Conservation (phyloP, 257 asterid genomes). For the Nicotiana obtusifolia region DNA sequence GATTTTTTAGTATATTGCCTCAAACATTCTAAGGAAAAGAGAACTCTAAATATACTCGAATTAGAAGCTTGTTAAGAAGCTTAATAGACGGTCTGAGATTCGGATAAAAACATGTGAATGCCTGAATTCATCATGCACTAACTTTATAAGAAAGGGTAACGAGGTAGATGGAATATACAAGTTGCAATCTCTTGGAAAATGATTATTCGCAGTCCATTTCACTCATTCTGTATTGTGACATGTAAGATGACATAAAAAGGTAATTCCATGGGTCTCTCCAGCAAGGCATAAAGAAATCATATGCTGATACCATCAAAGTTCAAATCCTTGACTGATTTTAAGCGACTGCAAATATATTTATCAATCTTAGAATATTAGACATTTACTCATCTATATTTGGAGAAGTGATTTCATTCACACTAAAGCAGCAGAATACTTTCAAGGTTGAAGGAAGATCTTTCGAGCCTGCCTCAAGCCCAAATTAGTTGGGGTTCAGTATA, state of each 20-base stretch:
- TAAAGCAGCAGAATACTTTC: neutral
- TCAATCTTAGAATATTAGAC: neutral
- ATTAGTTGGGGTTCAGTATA: neutral
- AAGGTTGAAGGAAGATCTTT: neutral
- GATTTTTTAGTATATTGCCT: neutral
- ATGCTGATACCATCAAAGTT: neutral
- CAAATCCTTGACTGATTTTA: neutral
- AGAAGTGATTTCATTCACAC: neutral
- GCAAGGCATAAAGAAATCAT: neutral
- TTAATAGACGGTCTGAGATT: neutral
- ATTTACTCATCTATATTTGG: neutral
- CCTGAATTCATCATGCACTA: neutral
- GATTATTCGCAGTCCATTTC: neutral
- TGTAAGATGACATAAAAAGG: neutral
- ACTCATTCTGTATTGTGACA: neutral
- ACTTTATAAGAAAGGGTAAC: neutral
- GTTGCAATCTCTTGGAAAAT: neutral
- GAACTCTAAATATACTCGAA: neutral
- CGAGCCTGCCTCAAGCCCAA: neutral
- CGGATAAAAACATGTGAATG: neutral
- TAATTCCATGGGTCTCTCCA: neutral
- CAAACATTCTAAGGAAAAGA: neutral
- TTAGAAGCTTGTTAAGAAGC: neutral
- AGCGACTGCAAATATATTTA: neutral
- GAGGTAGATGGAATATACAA: neutral